Conservation (phyloP, 345 rosid species). For the Populus ilicifolia region DNA sequence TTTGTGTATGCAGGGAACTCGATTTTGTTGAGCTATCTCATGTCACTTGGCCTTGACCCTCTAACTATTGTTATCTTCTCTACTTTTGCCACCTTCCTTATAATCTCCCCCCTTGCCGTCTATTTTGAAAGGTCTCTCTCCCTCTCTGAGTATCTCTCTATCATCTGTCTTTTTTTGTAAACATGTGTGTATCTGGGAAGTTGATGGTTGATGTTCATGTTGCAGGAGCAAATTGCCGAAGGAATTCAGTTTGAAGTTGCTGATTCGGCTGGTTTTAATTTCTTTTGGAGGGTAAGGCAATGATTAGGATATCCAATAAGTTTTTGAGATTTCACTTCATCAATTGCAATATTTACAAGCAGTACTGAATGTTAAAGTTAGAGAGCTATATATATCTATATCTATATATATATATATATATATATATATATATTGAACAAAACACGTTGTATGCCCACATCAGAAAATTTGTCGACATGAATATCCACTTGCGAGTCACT, state of each 20-base stretch:
- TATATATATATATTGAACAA: background rate
- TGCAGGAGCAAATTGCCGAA: slow-evolving; percentile 79
- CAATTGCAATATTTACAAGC: background rate
- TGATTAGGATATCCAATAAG: background rate
- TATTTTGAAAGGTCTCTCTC: slow-evolving; percentile 62
- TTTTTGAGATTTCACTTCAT: background rate
- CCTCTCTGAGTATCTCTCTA: background rate
- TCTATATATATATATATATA: no score
- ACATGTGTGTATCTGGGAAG: background rate
- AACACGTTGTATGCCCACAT: background rate
- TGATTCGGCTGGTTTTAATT: slow-evolving; percentile 59
- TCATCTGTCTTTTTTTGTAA: background rate
- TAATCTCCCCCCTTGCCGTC: slow-evolving; percentile 64
- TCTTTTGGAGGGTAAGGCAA: slow-evolving; percentile 72
- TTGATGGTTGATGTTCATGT: background rate
- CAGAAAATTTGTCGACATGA: no score
- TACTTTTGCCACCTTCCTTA: slow-evolving; percentile 62
- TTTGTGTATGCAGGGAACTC: slow-evolving; percentile 63
- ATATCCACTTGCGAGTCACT: no score
- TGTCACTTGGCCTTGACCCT: slow-evolving; percentile 71
- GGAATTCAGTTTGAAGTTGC: slow-evolving; percentile 45
- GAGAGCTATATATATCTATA: background rate
- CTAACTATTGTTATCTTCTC: slow-evolving; percentile 64
- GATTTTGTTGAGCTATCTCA: slow-evolving; percentile 59
- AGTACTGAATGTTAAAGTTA: background rate